Evolutionary conservation across 2,329 filamentous ascomycete species (phyloP), one percentile per base, ranked within the genome.

Genomic region (Diplodia scrobiculata): DNA sequence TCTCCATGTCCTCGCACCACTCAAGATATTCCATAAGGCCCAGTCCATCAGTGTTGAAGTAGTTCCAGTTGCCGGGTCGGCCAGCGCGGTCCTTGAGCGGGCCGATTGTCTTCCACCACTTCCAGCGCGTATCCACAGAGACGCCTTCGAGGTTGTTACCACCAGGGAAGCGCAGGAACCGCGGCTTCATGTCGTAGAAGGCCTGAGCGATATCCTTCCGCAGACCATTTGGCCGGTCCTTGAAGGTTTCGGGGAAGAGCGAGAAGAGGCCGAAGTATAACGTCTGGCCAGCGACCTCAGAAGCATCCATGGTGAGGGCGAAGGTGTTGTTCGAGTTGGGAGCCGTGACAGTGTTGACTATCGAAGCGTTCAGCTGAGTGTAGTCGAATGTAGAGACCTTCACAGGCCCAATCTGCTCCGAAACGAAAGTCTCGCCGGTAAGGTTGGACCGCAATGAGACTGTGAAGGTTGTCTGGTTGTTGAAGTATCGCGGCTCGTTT

Each of bases 211-310:
- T 74, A 66, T 85, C 83, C 41, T 79, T 74, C 9, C 83, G 77
- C 50, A 84, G 72, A 19, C 83, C 83, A 70, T 85, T 85, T 63
- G 79, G 78, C 19, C 83, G 77, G 67, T 79, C 71, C 62, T 84
- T 84, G 78, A 82, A 85, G 0, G 83, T 85, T 4, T 83, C 82
- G 1, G 82, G 82, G 73, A 84, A 85, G 45, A 85, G 72, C 59
- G 80, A 82, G 67, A 85, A 81, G 19, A 85, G 72, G 67, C 82
- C 81, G 73, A 86, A 84, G 70, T 84, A 79, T 9, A 83, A 73
- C 0, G 78, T 77, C 36, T 76, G 76, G 5, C 74, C 75, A 6
- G 75, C 73, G 21, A 77, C 74, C 67, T 77, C 74, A 9, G 76
- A 74, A 17, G 78, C 75, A 71, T 84, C 81, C 38, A 83, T 82